Evolutionary conservation across 139 green algal species (phyloP).

Genomic region (Yamagishiella unicocca): DNA sequence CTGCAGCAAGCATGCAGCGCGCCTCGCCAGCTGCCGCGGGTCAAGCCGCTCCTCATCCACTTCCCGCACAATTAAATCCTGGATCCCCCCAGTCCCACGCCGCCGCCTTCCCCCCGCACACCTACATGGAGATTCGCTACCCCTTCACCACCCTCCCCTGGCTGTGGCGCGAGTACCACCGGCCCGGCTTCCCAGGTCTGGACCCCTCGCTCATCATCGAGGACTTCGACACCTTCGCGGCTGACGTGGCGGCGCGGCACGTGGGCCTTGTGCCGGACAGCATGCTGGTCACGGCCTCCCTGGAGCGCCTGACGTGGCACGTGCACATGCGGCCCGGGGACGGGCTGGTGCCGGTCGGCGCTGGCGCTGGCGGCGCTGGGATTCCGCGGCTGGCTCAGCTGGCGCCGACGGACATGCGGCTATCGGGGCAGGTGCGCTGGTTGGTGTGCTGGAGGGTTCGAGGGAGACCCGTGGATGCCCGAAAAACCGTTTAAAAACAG

Average conservation of each 20-base stretch:
- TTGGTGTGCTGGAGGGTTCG: too few species aligned
- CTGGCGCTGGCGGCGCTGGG: neutral
- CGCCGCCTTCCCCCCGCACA: neutral
- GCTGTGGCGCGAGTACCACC: slow-evolving; percentile 39
- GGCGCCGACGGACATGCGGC: slow-evolving; percentile 18
- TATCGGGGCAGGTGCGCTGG: slow-evolving; percentile 25
- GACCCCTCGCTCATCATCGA: slow-evolving; percentile 34
- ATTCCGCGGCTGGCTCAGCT: neutral
- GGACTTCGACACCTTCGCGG: slow-evolving; percentile 55
- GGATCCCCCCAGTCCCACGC: neutral
- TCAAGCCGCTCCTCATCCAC: neutral
- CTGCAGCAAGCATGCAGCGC: too few species aligned
- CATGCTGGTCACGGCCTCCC: slow-evolving; percentile 49
- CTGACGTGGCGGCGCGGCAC: slow-evolving; percentile 48
- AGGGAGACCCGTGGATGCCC: too few species aligned
- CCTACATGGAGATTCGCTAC: slow-evolving; percentile 34
- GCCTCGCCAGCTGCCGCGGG: neutral
- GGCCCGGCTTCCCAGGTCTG: slow-evolving; percentile 15
- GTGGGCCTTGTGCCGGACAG: slow-evolving; percentile 19
- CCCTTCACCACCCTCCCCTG: slow-evolving; percentile 27
- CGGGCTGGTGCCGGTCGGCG: neutral
- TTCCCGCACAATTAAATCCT: neutral
- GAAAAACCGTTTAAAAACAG: too few species aligned
- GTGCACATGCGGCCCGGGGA: neutral
- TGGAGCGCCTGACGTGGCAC: slow-evolving; percentile 47